These are phyloP conservation scores for Arthrobotrys megalospora DNA, from an alignment of 2,329 filamentous ascomycete species.

Conservation along the genomic window DNA sequence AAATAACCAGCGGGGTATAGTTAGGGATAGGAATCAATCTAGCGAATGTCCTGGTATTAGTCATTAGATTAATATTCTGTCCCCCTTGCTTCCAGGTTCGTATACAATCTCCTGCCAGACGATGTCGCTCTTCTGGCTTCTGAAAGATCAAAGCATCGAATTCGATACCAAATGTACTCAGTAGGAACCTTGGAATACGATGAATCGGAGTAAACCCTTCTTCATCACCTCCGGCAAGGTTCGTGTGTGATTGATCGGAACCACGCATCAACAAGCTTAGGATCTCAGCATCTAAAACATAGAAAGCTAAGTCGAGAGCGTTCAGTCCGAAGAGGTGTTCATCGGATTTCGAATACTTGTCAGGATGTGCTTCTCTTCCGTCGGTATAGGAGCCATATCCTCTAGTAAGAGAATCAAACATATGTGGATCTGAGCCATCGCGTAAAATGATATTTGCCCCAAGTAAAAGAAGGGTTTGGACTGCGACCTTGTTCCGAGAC, in stretches of 20 bases:
- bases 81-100: no score
- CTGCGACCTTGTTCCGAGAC: not conserved
- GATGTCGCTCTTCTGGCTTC: no score
- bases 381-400: not conserved
- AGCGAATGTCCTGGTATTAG: no score
- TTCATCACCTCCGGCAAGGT: conserved; percentile 14
- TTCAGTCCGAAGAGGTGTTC: conserved; percentile 14
- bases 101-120: no score
- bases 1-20: not conserved
- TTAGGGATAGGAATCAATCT: no score
- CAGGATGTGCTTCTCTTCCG: not conserved
- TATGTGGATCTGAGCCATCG: no score
- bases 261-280: conserved; percentile 4
- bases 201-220: conserved; percentile 19
- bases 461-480: conserved; percentile 8
- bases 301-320: conserved; percentile 12
- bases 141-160: no score
- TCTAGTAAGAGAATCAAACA: no score
- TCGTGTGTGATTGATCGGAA: not conserved
- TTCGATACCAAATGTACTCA: not conserved
- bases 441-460: not conserved
- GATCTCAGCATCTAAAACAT: not conserved
- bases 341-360: not conserved
- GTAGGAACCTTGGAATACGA: not conserved
- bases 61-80: no score